These are phyloP conservation scores for Dentipellis fragilis DNA, from an alignment of 768 basidiomycete species.

Conservation along the genomic window DNA sequence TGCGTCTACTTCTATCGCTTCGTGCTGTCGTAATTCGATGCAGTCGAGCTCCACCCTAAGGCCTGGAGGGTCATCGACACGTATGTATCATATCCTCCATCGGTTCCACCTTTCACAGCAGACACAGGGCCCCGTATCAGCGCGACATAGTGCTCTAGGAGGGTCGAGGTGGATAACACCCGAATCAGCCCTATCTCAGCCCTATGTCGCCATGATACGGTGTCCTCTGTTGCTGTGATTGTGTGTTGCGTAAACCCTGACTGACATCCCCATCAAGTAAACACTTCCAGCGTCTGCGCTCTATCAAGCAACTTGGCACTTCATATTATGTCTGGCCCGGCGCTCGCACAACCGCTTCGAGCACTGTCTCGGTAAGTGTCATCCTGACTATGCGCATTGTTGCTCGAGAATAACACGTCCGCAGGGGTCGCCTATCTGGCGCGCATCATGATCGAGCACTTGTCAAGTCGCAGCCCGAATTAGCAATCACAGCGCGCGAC, in stretches of 20 bases:
- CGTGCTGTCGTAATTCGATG: background rate
- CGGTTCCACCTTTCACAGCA: background rate
- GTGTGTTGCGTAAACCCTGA: background rate
- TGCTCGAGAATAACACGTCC: background rate
- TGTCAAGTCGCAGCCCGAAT: constrained; percentile 43
- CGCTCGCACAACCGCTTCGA: constrained; percentile 80
- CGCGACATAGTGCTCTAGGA: too few relatives aligned
- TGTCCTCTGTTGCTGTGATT: background rate
- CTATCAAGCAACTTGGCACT: constrained; percentile 74
- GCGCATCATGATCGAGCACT: constrained; percentile 51
- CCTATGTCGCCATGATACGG: too few relatives aligned
- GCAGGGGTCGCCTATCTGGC: constrained; percentile 71
- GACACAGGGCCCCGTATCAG: background rate
- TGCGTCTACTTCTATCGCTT: background rate
- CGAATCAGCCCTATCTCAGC: too few relatives aligned
- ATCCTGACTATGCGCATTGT: background rate
- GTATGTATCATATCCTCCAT: constrained; percentile 29
- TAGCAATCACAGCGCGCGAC: constrained; percentile 62
- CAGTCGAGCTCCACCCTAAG: constrained; percentile 25
- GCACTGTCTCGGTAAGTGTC: constrained; percentile 57
- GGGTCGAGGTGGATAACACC: too few relatives aligned
- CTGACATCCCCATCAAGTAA: constrained; percentile 27
- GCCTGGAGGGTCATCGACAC: constrained; percentile 56
- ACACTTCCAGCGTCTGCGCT: constrained; percentile 69
- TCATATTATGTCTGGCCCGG: constrained; percentile 69